A percentile compares a stretch with the other conserved stretches of the same genome.
phyloP scores from a whole-genome alignment of 148 eudicot species.

The Oxyria digyna region DNA sequence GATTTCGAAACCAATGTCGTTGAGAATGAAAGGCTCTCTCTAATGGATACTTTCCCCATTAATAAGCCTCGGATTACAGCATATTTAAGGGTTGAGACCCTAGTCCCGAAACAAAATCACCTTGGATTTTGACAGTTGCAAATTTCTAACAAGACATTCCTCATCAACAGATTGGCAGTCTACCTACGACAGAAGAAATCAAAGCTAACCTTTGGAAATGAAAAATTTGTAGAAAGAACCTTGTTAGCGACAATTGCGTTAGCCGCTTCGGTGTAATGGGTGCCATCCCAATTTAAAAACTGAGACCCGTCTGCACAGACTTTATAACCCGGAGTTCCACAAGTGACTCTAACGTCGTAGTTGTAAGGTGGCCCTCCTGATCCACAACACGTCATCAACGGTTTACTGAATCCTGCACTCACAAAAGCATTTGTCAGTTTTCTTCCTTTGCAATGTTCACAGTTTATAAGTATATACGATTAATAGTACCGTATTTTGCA shows the following conservation, averaged over 20 bases:
- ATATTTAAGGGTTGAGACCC: background rate
- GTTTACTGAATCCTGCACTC: constrained; percentile 53
- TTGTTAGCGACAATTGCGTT: constrained; percentile 52
- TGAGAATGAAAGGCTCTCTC: background rate
- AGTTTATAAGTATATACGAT: background rate
- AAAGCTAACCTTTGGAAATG: constrained; percentile 45
- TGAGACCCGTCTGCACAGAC: constrained; percentile 45
- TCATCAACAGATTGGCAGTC: background rate
- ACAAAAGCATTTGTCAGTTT: too few species aligned
- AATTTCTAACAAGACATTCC: background rate
- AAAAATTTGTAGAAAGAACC: constrained; percentile 50
- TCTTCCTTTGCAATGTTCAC: too few species aligned
- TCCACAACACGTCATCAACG: constrained; percentile 88
- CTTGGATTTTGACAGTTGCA: background rate
- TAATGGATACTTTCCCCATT: too few species aligned
- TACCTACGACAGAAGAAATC: constrained; percentile 60
- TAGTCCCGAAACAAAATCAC: background rate
- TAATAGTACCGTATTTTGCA: constrained; percentile 49
- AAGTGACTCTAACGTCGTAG: constrained; percentile 45
- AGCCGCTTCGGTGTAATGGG: constrained; percentile 84
- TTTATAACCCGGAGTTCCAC: constrained; percentile 50
- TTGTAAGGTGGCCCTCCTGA: constrained; percentile 87
- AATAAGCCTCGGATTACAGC: background rate
- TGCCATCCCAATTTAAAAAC: constrained; percentile 76
- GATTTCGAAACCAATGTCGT: background rate